Percentiles rank a stretch among this genome's conserved stretches.
phyloP scores from a whole-genome alignment of 257 asterid genomes.

The Lantana camara region DNA sequence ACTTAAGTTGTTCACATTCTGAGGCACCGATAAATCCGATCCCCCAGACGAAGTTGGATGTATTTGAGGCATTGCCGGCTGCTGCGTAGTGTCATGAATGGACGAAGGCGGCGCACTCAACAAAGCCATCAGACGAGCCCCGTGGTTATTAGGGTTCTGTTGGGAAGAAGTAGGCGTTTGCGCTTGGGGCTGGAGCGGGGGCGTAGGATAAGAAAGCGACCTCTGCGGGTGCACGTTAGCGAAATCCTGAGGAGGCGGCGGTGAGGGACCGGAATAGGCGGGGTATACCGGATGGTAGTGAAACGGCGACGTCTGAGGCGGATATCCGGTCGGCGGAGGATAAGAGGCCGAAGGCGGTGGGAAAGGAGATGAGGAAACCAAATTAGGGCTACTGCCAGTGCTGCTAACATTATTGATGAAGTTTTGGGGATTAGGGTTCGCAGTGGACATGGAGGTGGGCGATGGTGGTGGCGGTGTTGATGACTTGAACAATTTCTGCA shows the following conservation, averaged over 20 bases:
- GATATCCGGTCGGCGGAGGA: constrained; percentile 66
- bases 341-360: constrained; percentile 78
- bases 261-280: constrained; percentile 39
- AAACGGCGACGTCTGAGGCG: constrained; percentile 56
- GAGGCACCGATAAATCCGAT: constrained; percentile 55
- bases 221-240: constrained; percentile 67
- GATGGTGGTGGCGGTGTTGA: constrained; percentile 46
- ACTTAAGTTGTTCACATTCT: constrained; percentile 35
- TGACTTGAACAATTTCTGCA: constrained; percentile 71
- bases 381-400: constrained; percentile 42
- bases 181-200: constrained; percentile 70
- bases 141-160: constrained; percentile 53
- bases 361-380: constrained; percentile 48
- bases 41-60: constrained; percentile 67
- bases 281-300: constrained; percentile 51
- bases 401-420: constrained; percentile 33
- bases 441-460: constrained; percentile 33
- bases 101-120: constrained; percentile 80
- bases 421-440: constrained; percentile 57
- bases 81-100: constrained; percentile 45
- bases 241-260: constrained; percentile 47
- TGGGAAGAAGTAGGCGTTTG: constrained; percentile 45
- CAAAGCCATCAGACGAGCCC: constrained; percentile 88
- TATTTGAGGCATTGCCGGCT: constrained; percentile 43
- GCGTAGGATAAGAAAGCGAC: constrained; percentile 82